A percentile compares a stretch with the other conserved stretches of the same genome.
Conservation (phyloP, 192 early-diverging fungal genomes). For the Dimargaris xerosporica region DNA sequence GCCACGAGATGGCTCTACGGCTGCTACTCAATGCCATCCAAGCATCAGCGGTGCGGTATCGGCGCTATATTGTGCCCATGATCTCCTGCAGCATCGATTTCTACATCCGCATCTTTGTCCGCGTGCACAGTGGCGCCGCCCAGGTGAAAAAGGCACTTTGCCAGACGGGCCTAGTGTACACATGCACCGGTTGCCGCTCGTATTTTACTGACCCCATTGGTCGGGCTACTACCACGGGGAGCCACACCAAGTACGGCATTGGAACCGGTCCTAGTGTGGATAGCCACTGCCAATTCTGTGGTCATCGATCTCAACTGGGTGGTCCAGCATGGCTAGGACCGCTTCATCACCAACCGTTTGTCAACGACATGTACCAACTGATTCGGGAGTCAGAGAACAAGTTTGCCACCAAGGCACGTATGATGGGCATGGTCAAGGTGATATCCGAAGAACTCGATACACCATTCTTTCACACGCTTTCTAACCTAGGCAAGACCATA, state of each 20-base stretch:
- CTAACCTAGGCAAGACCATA: constrained; percentile 49
- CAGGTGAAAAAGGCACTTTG: constrained; percentile 65
- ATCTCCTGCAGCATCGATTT: constrained; percentile 94
- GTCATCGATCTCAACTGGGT: constrained; percentile 46
- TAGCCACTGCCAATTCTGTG: constrained; percentile 57
- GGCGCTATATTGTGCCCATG: constrained; percentile 72
- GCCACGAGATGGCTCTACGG: constrained; percentile 91
- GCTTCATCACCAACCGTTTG: constrained; percentile 73
- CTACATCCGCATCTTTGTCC: constrained; percentile 92
- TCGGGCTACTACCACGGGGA: constrained; percentile 33
- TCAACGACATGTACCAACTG: constrained; percentile 46
- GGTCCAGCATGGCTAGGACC: constrained; percentile 83
- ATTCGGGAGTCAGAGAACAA: constrained; percentile 29
- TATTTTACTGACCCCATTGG: constrained; percentile 64
- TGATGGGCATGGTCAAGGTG: constrained; percentile 92
- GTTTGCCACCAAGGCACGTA: constrained; percentile 72
- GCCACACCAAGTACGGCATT: constrained; percentile 43
- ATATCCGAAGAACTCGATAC: constrained; percentile 58
- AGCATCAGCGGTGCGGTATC: constrained; percentile 69
- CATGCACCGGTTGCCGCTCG: constrained; percentile 68
- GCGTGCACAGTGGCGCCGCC: constrained; percentile 56
- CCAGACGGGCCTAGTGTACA: constrained; percentile 68
- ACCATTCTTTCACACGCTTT: constrained; percentile 72
- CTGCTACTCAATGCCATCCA: constrained; percentile 73
- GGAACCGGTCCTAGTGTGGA: constrained; percentile 43